Base-by-base conservation (phyloP, 2,329 filamentous ascomycete genomes). In the Cryoendolithus antarcticus region DNA sequence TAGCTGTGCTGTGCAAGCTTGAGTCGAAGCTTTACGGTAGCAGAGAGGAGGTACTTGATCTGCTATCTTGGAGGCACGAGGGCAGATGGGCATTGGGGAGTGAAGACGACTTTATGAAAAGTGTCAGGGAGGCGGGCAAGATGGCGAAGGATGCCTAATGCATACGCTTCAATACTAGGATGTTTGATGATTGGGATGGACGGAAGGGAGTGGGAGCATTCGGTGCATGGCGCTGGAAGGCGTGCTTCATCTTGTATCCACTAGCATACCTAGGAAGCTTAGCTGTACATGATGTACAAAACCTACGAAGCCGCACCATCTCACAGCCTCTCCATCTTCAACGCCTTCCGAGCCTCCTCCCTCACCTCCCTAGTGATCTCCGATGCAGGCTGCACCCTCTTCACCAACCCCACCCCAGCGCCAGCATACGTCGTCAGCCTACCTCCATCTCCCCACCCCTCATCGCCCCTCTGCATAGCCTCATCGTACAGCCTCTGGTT, bases 351-450 rank as follows among this genome's bases (percentile, higher is more conserved):
- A 13, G 19, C 38, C 11, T 30, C 38, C 11, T 33, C 34, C 12
- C 34, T 40, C 3, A 68, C 57, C 41, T 71, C 65, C 34, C 56
- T 55, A 2, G 75, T 66, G 49, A 80, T 74, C 7, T 71, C 64
- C 9, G 54, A 62, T 3, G 72, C 75, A 10, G 60, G 52, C 47
- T 64, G 63, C 1, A 73, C 60, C 31, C 66, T 56, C 34, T 57
- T 70, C 2, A 79, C 63, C 44, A 80, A 59, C 0, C 77, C 77
- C 9, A 80, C 70, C 0, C 67, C 75, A 12, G 71, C 71, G 3
- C 77, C 76, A 9, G 73, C 75, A 63, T 78, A 81, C 8, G 73
- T 73, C 4, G 72, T 75, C 62, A 79, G 61, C 42, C 75, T 64
- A 3, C 66, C 72, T 8, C 66, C 55, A 1, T 58, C 59, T 15